Base-by-base conservation (phyloP, 2,329 filamentous ascomycete genomes). In the Cladophialophora carrionii region DNA sequence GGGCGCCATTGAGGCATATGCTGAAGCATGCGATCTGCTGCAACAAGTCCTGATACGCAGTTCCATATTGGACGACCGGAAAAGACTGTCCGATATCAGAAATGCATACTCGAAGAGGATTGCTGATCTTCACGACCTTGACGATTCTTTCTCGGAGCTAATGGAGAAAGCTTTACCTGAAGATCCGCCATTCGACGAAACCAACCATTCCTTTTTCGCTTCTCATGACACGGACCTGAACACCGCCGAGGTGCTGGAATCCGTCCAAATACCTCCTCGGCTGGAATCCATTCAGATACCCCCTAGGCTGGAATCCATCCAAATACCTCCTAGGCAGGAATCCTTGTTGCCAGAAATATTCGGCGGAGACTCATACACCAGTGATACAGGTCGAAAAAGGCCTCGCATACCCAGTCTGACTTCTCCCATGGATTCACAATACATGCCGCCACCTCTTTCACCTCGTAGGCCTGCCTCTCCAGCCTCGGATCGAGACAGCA, bases 51-150 rank as follows among this genome's bases (percentile, higher is more conserved):
- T 99, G 80, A 81, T 88, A 63, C 87, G 91, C 72, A 97, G 92
- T 64, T 88, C 88, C 10, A 91, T 89, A 6, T 88, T 93, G 37
- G 92, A 96, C 60, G 95, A 99, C 73, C 88, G 89, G 76, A 89
- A 87, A 71, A 98, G 98, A 77, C 82, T 99, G 26, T 92, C 97
- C 74, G 90, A 92, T 57, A 98, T 99, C 80, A 88, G 91, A 73
- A 87, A 89, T 70, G 97, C 94, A 1, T 99, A 99, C 76, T 92
- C 89, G 58, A 91, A 89, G 64, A 89, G 95, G 62, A 96, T 98
- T 71, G 88, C 89, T 55, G 95, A 99, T 76, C 82, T 99, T 48
- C 87, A 90, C 72, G 87, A 89, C 69, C 86, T 95, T 73, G 87
- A 71, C 82, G 72, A 78, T 52, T 74, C 75, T 5, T 87, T 77